Evolutionary conservation across 2,329 filamentous ascomycete genomes (phyloP), one percentile per base, ranked within the genome.

Genomic region (Beauveria brongniartii): DNA sequence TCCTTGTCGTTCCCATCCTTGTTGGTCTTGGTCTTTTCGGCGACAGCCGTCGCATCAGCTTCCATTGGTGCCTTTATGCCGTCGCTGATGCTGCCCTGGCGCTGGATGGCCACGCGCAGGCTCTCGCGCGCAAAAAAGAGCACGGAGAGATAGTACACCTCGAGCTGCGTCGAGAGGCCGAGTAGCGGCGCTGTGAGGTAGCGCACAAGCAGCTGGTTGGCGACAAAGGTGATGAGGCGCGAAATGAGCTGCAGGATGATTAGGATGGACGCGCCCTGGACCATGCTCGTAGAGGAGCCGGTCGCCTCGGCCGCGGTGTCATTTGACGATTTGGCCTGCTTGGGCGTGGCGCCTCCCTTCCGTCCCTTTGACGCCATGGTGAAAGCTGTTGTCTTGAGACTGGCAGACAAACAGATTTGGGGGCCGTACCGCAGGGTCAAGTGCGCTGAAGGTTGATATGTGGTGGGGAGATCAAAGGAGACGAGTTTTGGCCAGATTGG

Each of bases 51-150:
- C 14, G 14, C 37, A 6, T 53, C 28, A 14, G n/a, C 24, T 28
- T 26, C 14, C 47, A 22, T 59, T 41, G 6, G 26, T 20, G 40
- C 26, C 20, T 41, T 54, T 1, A 59, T 22, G 56, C 41, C 44
- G n/a, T 41, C 56, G 12, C 62, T 62, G 5, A 64, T 62, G 5
- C 65, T 66, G n/a, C 67, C 64, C 66, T 92, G 89, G 56, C 94
- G 83, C 74, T 97, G 93, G 41, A 96, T 84, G 28, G 93, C 92
- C n/a, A 96, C 88, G 18, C 94, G 88, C 54, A 97, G 77, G 68
- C 89, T 93, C 75, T 99, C 94, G 44, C 94, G 84, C 0, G 94
- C 89, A 69, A 99, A 97, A 74, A 96, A 97, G 0, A 99, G 81
- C n/a, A 95, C 87, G 0, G 92, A 91, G 50, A 96, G 88, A 63